Evolutionary conservation across 2,329 filamentous ascomycete genomes (phyloP).

Genomic region (Hypocreales sp.): DNA sequence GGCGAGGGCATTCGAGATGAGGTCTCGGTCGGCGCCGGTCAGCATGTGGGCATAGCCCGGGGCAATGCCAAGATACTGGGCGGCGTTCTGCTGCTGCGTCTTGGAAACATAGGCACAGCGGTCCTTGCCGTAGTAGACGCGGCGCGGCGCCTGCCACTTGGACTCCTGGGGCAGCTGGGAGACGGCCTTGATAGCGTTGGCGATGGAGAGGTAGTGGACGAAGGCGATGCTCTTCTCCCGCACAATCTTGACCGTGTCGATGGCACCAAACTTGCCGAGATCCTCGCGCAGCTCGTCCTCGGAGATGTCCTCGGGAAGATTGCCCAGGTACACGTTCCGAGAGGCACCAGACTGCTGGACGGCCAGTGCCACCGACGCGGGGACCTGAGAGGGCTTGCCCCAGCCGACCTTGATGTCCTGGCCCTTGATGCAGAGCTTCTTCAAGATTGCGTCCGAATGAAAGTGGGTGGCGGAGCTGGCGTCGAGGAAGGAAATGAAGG

Average conservation of each 20-base stretch:
- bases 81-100: slow-evolving; percentile 97
- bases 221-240: slow-evolving; percentile 97
- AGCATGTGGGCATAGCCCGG: slow-evolving; percentile 93
- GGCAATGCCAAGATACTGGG: slow-evolving; percentile 93
- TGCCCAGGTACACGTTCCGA: slow-evolving; percentile 92
- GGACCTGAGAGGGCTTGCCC: slow-evolving; percentile 97
- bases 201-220: slow-evolving; percentile 92
- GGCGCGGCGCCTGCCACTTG: slow-evolving; percentile 90
- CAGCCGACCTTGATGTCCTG: slow-evolving; percentile 99
- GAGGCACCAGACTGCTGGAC: slow-evolving; percentile 96
- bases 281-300: slow-evolving; percentile 93
- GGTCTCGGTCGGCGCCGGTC: slow-evolving; percentile 86
- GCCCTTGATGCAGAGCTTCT: slow-evolving; percentile 96
- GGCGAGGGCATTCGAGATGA: slow-evolving; percentile 90
- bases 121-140: slow-evolving; percentile 98
- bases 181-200: slow-evolving; percentile 96
- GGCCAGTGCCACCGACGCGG: slow-evolving; percentile 89
- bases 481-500: slow-evolving; percentile 97
- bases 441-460: slow-evolving; percentile 98
- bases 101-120: slow-evolving; percentile 97
- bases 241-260: slow-evolving; percentile 96
- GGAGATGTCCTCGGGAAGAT: slow-evolving; percentile 73
- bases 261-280: slow-evolving; percentile 86
- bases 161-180: slow-evolving; percentile 89
- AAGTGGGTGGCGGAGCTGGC: slow-evolving; percentile 97